Base-by-base conservation (phyloP, 108 stramenopile species). In the Nitzschia inconspicua region DNA sequence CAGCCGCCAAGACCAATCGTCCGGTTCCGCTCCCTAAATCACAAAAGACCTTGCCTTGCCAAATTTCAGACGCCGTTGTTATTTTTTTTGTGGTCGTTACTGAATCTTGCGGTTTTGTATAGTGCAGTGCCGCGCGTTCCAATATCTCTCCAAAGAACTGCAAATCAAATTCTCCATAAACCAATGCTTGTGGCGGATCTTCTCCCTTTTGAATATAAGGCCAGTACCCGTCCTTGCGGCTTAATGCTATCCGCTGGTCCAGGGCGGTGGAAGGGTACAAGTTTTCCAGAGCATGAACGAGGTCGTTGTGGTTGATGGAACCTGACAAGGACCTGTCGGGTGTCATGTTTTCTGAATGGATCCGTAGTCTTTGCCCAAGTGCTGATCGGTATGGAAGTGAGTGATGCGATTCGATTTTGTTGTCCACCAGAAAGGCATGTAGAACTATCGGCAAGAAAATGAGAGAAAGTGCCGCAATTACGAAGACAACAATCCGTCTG, bases 211-310 rank as follows among this genome's bases (percentile, higher is more conserved):
- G 43, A 49, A 91, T 68, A 49, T 55, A 91, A 16, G 82, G 79
- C 89, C 89, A 91, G 57, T 91, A 91, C 16, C 89, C 89, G 54
- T 91, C 86, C 8, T 85, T 84, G 16, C 89, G 79, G 52, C 80
- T 82, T 26, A 57, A 50, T 16, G 89, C 86, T 56, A 87, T 91
- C 8, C 89, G 74, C 26, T 65, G 34, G 9, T 70, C 64, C 24
- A 91, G 44, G 41, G 70, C 69, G 8, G 53, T 14, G 0, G 79
- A 80, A 24, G 89, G 89, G 50, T 78, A 88, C 22, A 91, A 24
- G 13, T 50, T 44, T 46, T 87, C 55, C 3, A 91, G 66, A 14
- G 70, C 79, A 14, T 68, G 22, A 25, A 44, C 28, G 42, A 43
- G n/a, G n/a, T n/a, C n/a, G n/a, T n/a, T n/a, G n/a, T n/a, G n/a